Evolutionary conservation across 495 filamentous ascomycete genomes (phyloP).

Genomic region (Cetradonia linearis): DNA sequence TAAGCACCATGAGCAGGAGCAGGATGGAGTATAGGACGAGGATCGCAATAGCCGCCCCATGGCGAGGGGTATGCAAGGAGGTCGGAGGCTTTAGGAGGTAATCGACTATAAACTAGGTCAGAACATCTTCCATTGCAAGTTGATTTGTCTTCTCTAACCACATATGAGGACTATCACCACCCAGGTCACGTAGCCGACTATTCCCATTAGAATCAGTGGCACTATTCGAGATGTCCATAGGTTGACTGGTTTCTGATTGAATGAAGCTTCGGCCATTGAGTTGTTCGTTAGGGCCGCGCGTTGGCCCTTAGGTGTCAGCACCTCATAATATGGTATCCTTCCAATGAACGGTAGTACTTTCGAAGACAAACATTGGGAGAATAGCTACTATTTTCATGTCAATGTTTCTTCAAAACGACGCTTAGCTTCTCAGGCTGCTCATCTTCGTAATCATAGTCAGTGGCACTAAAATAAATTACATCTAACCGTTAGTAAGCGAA

Average conservation of each 20-base stretch:
- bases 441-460: neutral
- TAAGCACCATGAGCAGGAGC: conserved; percentile 50
- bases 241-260: conserved; percentile 39
- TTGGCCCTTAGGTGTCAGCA: conserved; percentile 10
- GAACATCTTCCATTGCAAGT: conserved; percentile 7
- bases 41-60: conserved; percentile 54
- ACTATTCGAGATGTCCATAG: conserved; percentile 45
- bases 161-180: conserved; percentile 49
- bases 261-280: conserved; percentile 11
- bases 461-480: neutral
- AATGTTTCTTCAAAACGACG: neutral
- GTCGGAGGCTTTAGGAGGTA: conserved; percentile 49
- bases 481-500: neutral
- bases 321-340: neutral
- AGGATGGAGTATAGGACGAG: conserved; percentile 61
- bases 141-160: conserved; percentile 34
- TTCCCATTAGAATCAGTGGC: conserved; percentile 47
- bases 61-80: conserved; percentile 32
- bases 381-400: neutral
- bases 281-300: neutral
- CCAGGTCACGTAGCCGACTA: conserved; percentile 53
- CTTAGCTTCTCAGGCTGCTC: neutral
- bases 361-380: neutral
- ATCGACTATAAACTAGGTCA: conserved; percentile 39
- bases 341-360: neutral